Conservation (phyloP, 1,139 yeast genomes). For the Blastobotrys serpentis region DNA sequence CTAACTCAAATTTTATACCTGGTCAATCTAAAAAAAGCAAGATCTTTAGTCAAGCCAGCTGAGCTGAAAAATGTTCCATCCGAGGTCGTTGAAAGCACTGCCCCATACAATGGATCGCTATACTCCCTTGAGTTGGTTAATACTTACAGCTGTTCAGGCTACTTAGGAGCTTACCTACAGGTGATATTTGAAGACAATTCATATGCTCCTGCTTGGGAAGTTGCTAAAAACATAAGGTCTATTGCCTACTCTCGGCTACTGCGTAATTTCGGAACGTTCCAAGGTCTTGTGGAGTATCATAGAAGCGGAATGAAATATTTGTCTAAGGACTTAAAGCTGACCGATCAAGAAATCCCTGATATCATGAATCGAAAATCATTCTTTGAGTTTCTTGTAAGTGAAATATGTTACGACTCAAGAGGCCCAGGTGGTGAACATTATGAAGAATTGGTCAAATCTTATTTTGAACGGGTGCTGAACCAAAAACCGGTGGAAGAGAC, state of each 20-base stretch:
- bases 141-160: slow-evolving; percentile 13
- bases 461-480: slow-evolving; percentile 4
- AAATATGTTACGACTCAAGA: background rate
- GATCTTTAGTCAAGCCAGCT: background rate
- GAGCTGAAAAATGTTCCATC: background rate
- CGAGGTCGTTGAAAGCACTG: background rate
- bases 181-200: slow-evolving; percentile 12
- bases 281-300: background rate
- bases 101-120: background rate
- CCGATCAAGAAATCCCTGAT: background rate
- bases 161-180: slow-evolving; percentile 16
- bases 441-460: slow-evolving; percentile 9
- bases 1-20: slow-evolving; percentile 3
- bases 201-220: slow-evolving; percentile 16
- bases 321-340: background rate
- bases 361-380: background rate
- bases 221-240: slow-evolving; percentile 18
- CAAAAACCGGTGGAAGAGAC: background rate
- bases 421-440: slow-evolving; percentile 3
- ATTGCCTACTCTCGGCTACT: slow-evolving; percentile 18
- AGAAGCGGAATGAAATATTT: slow-evolving; percentile 3
- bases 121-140: slow-evolving; percentile 20
- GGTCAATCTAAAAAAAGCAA: background rate
- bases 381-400: background rate
- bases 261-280: background rate